Evolutionary conservation across 768 basidiomycete species (phyloP).

Genomic region (Paxillus rubicundulus): DNA sequence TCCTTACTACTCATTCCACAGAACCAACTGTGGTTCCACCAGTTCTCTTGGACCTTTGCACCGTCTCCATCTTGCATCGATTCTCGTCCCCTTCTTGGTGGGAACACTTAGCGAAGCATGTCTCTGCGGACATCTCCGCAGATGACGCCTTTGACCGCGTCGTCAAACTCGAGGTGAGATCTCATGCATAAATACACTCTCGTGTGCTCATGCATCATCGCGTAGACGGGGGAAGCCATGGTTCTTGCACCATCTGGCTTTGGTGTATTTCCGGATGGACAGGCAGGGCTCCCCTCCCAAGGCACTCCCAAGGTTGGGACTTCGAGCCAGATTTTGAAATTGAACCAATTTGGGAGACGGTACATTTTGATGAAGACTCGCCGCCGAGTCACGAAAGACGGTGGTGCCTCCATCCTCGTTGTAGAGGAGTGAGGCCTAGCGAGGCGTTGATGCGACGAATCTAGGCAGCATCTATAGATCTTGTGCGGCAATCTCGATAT

Average conservation of each 20-base stretch:
- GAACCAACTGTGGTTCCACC: constrained; percentile 74
- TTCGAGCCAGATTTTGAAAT: constrained; percentile 21
- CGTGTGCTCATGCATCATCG: not conserved
- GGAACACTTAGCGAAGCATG: constrained; percentile 64
- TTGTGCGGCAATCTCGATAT: too few species aligned
- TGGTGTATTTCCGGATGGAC: constrained; percentile 36
- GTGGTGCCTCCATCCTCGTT: constrained; percentile 58
- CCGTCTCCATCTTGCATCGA: constrained; percentile 62
- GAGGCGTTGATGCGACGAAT: not conserved
- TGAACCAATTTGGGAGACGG: constrained; percentile 53
- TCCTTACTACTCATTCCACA: constrained; percentile 24
- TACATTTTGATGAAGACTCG: constrained; percentile 63
- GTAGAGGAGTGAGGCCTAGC: constrained; percentile 14
- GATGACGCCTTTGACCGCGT: constrained; percentile 65
- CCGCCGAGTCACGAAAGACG: constrained; percentile 58
- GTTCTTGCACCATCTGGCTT: constrained; percentile 66
- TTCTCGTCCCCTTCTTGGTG: constrained; percentile 80
- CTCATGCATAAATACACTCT: not conserved
- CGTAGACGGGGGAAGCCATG: constrained; percentile 69
- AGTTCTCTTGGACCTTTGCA: constrained; percentile 64
- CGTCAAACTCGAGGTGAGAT: constrained; percentile 57
- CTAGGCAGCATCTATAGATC: too few species aligned
- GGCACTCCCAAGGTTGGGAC: constrained; percentile 4
- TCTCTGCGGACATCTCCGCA: constrained; percentile 58
- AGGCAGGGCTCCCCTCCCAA: not conserved